Base-by-base conservation (phyloP, 805 yeast genomes). In the Candida insectorum region DNA sequence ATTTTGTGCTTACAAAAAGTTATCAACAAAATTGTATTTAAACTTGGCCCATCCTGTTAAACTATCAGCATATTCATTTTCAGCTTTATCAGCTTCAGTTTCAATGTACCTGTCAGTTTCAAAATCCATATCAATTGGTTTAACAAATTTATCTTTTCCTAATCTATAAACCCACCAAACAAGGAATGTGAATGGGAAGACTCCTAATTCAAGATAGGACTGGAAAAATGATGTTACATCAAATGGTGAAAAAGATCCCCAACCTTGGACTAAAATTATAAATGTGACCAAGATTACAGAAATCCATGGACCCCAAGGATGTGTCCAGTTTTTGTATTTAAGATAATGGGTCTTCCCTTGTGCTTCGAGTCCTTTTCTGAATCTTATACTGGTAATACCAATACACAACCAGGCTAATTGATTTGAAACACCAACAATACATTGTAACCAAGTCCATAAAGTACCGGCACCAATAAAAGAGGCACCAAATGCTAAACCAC, bases 401-500 rank as follows among this genome's bases (percentile, higher is more conserved):
- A 72, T 73, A 36, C 62, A 54, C 47, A 68, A 55, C 79, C 79
- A 72, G 17, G 75, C 65, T 28, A 73, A 48, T 49, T 70, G 73
- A 48, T 73, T 73, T 4, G 77, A 69, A 13, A 73, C 73, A 45
- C 76, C 77, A 33, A 72, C 77, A 33, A 71, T 61, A 36, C 67
- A 58, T 54, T 71, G 77, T 36, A 73, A 52, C 77, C 77, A 73
- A 11, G 61, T 42, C 77, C 78, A 73, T 24, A 73, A 54, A n/a
- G 60, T 57, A 27, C 77, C 78, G 1, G 76, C 70, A 15, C 75
- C 74, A 36, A 72, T 64, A 43, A 72, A 73, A 1, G 79, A 73
- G 4, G 80, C 70, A 2, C 77, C 83, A 46, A 78, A 78, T 49
- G 80, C 75, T 28, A 76, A 56, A 0, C 79, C 81, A 26, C 81